Evolutionary conservation across 2,329 filamentous ascomycete genomes (phyloP).

Genomic region (Ascochyta pisi): DNA sequence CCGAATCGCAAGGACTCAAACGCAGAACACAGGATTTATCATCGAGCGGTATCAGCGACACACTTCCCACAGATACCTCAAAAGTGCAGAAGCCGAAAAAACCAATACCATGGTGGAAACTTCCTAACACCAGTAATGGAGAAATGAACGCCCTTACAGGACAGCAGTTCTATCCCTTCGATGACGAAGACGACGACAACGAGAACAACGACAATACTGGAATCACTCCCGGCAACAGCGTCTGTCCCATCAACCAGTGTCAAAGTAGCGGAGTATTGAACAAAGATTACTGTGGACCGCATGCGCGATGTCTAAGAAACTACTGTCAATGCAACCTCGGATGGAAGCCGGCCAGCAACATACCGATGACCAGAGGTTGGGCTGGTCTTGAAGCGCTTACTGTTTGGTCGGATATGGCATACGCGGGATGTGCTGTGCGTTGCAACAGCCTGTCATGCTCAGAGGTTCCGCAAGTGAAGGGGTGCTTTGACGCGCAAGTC

Average conservation of each 20-base stretch:
- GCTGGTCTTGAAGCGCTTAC: slow-evolving; percentile 13
- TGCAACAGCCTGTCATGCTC: slow-evolving; percentile 12
- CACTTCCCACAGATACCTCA: not conserved
- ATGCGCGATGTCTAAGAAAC: slow-evolving; percentile 3
- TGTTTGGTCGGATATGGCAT: slow-evolving; percentile 2
- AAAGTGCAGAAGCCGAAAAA: not conserved
- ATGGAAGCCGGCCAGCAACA: slow-evolving; percentile 1
- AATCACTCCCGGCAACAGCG: not conserved
- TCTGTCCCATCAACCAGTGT: slow-evolving; percentile 3
- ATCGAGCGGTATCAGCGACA: not conserved
- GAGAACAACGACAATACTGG: not conserved
- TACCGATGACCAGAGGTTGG: slow-evolving; percentile 6
- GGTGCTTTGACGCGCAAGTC: not conserved
- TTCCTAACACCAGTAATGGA: slow-evolving; percentile 6
- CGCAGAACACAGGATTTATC: not conserved
- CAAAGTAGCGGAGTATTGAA: not conserved
- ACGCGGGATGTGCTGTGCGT: slow-evolving; percentile 5
- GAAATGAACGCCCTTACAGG: slow-evolving; percentile 15
- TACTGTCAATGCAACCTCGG: slow-evolving; percentile 11
- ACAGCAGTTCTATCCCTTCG: slow-evolving; percentile 4
- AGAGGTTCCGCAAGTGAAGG: slow-evolving; percentile 8
- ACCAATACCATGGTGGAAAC: slow-evolving; percentile 9
- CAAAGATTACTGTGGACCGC: slow-evolving; percentile 3
- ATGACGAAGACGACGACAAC: not conserved
- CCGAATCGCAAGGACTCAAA: not conserved